phyloP scores from a whole-genome alignment of 306 rosid genomes.

The Gynostemma pentaphyllum region DNA sequence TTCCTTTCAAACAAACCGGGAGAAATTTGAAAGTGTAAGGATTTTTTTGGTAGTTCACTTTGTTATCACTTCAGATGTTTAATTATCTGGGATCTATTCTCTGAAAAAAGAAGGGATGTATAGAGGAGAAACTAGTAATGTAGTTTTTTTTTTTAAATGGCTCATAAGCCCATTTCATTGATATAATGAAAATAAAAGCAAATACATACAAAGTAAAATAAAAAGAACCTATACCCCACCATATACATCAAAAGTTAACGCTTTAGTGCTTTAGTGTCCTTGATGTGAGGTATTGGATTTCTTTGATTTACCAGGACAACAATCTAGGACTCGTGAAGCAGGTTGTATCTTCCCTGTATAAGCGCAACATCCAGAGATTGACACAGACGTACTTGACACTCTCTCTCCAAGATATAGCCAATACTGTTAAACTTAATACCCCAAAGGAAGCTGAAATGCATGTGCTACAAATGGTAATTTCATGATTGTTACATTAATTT shows the following conservation, averaged over 20 bases:
- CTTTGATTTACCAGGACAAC: slow-evolving; percentile 39
- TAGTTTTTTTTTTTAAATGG: neutral
- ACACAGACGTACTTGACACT: slow-evolving; percentile 83
- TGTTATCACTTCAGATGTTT: neutral
- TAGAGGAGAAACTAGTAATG: neutral
- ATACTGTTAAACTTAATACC: slow-evolving; percentile 50
- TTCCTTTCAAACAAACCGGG: slow-evolving; percentile 28
- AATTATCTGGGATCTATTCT: neutral
- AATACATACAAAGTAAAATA: too few relatives aligned
- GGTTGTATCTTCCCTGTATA: slow-evolving; percentile 59
- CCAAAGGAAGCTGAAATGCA: slow-evolving; percentile 88
- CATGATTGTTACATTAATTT: neutral
- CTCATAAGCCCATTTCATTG: too few relatives aligned
- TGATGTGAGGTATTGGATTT: neutral
- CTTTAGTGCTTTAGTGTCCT: neutral
- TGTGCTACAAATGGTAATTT: slow-evolving; percentile 76
- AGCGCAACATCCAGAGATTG: slow-evolving; percentile 78
- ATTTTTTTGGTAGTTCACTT: slow-evolving; percentile 1
- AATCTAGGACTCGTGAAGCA: slow-evolving; percentile 76
- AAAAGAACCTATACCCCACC: too few relatives aligned
- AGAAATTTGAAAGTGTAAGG: slow-evolving; percentile 52
- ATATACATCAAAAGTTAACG: too few relatives aligned
- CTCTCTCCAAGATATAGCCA: slow-evolving; percentile 84
- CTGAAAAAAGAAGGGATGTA: too few relatives aligned
- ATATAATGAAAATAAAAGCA: too few relatives aligned